Base-by-base conservation (phyloP, 2,329 filamentous ascomycete species). In the Penicillium paneum region DNA sequence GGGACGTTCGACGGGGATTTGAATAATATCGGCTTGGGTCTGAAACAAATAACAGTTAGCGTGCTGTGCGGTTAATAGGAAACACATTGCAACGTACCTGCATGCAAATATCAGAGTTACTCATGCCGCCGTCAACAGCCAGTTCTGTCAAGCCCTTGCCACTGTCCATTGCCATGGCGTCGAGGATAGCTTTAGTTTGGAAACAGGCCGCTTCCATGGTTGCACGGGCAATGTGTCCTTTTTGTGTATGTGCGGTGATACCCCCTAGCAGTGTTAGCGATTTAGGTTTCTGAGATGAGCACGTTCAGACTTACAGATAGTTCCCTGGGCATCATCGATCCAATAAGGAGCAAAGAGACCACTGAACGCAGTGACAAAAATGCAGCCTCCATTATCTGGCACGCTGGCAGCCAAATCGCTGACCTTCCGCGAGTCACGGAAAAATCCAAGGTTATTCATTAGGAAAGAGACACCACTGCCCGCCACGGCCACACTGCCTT, bases 341-440 rank as follows among this genome's bases (percentile, higher is more conserved):
- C 91, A 96, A 74, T 96, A 96, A 0, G 91, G 91, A 1, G 91
- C 91, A 70, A 96, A 96, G 3, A 96, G 81, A 50, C 91, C 91
- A 71, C 88, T 91, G 71, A 96, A 96, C 1, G 91, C 91, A 3
- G 91, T 96, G 56, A 96, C 91, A 65, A 96, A 86, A 17, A 92
- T 84, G 51, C 91, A 87, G 8, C 91, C 91, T 52, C 91, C 91
- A 57, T 88, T 95, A 71, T 96, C 88, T 36, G 81, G 73, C 7
- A 89, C 86, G 1, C 80, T 83, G 40, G 79, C 80, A 7, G 86
- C 86, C 41, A 88, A 74, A 55, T 86, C 83, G 62, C 80, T 83
- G 69, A 89, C 83, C 68, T 87, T 83, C 60, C 81, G 76, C 3
- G 83, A 82, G 58, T 82, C 79, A 41, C 80, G 80, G 63, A 85